Base-by-base conservation (phyloP, 2,329 filamentous ascomycete genomes). In the Clonostachys rosea region DNA sequence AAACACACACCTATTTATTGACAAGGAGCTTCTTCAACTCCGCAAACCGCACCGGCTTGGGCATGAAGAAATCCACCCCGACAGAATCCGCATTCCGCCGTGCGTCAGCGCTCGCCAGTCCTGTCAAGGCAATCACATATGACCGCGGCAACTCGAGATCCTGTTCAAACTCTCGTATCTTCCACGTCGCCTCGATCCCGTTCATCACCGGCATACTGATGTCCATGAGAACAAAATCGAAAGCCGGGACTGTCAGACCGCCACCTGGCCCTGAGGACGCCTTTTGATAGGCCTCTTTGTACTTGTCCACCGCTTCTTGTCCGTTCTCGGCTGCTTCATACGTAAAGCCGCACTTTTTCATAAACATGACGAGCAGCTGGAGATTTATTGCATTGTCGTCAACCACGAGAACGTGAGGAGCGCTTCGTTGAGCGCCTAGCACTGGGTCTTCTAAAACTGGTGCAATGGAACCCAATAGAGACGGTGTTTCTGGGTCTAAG, bases 191-290 rank as follows among this genome's bases (percentile, higher is more conserved):
- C 17, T 71, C 70, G 13, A 77, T 61, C 0, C 74, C 74, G 51
- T 81, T 70, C 52, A 81, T 71, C 5, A 79, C 63, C 0, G 78
- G 78, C 78, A 81, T 81, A 57, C 67, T 73, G 7, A 79, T 70
- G 51, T 81, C 78, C 67, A 70, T 70, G 2, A 70, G 55, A 3
- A 70, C 52, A 20, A 60, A 66, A 43, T 65, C 62, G 37, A 69
- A 70, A 8, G 36, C 14, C 36, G 36, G 36, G 14, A 39, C 3
- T 30, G 24, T 30, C 24, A 30, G 8, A 45, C 13, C 7, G 43
- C 17, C 8, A 43, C 17, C 13, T 18, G 16, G 12, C 34, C 42
- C 9, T 33, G 35, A 17, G 16, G 34, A 30, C 18, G 43, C 11
- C 16, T 51, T 13, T 39, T 51, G n/a, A 44, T 47, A 52, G 12